phyloP scores from a whole-genome alignment of 352 stramenopile genomes.

The Phytophthora tentaculata region DNA sequence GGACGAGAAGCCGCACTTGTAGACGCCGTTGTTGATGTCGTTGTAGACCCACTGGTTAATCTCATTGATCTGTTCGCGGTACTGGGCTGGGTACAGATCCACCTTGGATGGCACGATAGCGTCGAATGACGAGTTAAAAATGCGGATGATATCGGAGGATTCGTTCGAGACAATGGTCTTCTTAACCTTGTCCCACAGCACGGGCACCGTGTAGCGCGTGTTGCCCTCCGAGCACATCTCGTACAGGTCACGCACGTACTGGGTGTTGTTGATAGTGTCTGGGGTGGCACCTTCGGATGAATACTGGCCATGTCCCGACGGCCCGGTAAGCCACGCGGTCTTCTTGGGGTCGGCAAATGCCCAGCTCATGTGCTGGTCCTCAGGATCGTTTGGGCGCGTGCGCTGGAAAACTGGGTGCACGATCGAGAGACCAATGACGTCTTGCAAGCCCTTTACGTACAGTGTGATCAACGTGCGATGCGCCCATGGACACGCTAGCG shows the following conservation, averaged over 20 bases:
- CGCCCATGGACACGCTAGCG: conserved; percentile 93
- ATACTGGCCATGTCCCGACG: conserved; percentile 73
- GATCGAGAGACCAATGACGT: conserved; percentile 93
- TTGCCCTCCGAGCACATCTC: conserved; percentile 77
- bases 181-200: conserved; percentile 92
- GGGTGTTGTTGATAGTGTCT: conserved; percentile 69
- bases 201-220: conserved; percentile 89
- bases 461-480: conserved; percentile 85
- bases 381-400: conserved; percentile 72
- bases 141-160: conserved; percentile 93
- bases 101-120: conserved; percentile 67
- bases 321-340: conserved; percentile 67
- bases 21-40: conserved; percentile 93
- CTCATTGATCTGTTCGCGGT: conserved; percentile 86
- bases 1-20: conserved; percentile 93
- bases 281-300: conserved; percentile 67
- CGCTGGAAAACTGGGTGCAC: conserved; percentile 89
- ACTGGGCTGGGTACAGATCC: conserved; percentile 81
- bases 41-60: conserved; percentile 94
- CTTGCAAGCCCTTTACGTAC: conserved; percentile 94
- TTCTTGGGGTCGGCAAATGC: conserved; percentile 74
- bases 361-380: conserved; percentile 81
- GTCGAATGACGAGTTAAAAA: conserved; percentile 89
- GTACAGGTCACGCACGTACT: conserved; percentile 83
- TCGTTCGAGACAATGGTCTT: conserved; percentile 96